These are phyloP conservation scores for Solanum commersonii DNA, from an alignment of 257 asterid genomes.

Conservation along the genomic window DNA sequence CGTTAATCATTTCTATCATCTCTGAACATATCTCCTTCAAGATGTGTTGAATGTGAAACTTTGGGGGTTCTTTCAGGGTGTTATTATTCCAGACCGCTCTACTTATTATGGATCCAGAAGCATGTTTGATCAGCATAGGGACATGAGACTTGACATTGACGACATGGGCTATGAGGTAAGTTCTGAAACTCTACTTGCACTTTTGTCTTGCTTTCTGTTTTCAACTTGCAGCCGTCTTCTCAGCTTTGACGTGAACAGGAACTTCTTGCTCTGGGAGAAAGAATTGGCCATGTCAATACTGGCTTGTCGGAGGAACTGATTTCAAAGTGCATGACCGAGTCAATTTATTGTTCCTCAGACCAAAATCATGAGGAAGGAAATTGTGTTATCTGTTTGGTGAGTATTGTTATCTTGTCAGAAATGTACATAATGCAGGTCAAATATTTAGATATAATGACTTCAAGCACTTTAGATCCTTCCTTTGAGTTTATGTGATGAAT, in stretches of 20 bases:
- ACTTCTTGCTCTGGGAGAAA: slow-evolving; percentile 76
- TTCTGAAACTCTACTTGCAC: background rate
- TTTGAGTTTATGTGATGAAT: background rate
- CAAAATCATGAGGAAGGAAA: slow-evolving; percentile 37
- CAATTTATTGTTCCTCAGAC: slow-evolving; percentile 44
- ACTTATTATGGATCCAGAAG: slow-evolving; percentile 43
- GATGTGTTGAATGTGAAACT: background rate
- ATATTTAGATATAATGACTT: background rate
- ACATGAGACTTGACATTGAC: slow-evolving; percentile 75
- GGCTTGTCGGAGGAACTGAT: slow-evolving; percentile 55
- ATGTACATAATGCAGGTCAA: background rate
- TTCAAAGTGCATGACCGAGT: slow-evolving; percentile 41
- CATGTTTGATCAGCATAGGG: slow-evolving; percentile 56
- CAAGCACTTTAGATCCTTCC: background rate
- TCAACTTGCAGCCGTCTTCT: background rate
- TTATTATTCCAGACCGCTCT: slow-evolving; percentile 28
- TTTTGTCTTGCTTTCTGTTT: background rate
- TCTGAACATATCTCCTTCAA: background rate
- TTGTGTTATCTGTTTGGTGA: slow-evolving; percentile 72
- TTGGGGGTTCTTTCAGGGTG: slow-evolving; percentile 30
- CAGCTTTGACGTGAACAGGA: slow-evolving; percentile 34
- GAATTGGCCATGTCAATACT: slow-evolving; percentile 71
- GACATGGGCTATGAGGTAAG: slow-evolving; percentile 77
- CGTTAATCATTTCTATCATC: background rate
- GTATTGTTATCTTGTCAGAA: background rate